Conservation (phyloP, 768 basidiomycete genomes). For the Pilatotrama ljubarskyi region DNA sequence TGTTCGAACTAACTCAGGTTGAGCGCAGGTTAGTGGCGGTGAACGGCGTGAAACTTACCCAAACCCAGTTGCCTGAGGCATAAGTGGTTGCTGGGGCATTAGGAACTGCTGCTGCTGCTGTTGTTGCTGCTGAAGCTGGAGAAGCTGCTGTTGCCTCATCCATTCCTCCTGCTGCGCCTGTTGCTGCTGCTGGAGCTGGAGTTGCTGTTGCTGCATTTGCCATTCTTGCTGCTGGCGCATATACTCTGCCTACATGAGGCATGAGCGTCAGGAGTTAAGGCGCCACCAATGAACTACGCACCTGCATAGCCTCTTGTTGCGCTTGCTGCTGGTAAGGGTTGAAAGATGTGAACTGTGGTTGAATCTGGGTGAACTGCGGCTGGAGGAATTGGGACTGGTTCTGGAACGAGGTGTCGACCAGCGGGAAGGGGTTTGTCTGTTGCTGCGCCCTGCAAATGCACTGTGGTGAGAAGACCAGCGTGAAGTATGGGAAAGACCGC, state of each 20-base stretch:
- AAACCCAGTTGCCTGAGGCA: constrained; percentile 72
- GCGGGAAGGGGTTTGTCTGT: constrained; percentile 59
- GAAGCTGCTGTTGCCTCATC: constrained; percentile 62
- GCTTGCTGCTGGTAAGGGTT: constrained; percentile 94
- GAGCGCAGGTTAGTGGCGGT: neutral
- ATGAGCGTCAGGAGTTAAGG: neutral
- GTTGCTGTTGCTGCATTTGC: constrained; percentile 61
- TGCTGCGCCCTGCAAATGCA: constrained; percentile 16
- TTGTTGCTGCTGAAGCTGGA: constrained; percentile 53
- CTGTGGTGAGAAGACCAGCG: constrained; percentile 6
- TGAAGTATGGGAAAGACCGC: too few species aligned
- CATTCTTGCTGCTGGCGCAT: constrained; percentile 64
- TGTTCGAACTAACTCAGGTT: constrained; percentile 70
- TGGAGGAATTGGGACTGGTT: constrained; percentile 52
- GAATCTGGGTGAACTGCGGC: constrained; percentile 74
- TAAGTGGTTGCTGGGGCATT: constrained; percentile 43
- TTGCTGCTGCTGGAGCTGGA: constrained; percentile 47
- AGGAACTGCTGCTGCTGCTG: constrained; percentile 53
- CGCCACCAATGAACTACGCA: constrained; percentile 18
- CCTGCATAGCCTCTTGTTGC: constrained; percentile 85
- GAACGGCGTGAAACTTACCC: constrained; percentile 45
- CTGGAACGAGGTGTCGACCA: constrained; percentile 57
- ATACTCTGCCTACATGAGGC: constrained; percentile 39
- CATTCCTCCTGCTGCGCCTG: constrained; percentile 54
- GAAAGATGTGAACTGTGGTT: constrained; percentile 89